Conservation (phyloP, 495 filamentous ascomycete species). For the Mycothermus thermophilus region DNA sequence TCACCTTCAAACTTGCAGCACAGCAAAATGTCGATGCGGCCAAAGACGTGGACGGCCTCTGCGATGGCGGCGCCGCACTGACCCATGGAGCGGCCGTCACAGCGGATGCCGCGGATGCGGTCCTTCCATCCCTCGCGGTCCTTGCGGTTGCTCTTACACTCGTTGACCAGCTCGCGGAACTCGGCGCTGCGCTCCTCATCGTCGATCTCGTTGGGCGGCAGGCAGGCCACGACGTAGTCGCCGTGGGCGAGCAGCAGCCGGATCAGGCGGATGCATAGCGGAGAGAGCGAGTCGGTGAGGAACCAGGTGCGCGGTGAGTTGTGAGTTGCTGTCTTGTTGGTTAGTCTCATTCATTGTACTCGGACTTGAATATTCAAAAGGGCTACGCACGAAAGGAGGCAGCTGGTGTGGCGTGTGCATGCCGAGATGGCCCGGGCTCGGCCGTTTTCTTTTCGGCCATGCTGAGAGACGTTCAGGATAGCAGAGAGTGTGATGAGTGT, state of each 20-base stretch:
- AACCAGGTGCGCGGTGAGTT: constrained; percentile 68
- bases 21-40: constrained; percentile 74
- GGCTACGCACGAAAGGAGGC: constrained; percentile 35
- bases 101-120: constrained; percentile 39
- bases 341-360: no score
- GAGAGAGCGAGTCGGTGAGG: constrained; percentile 68
- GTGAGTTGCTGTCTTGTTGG: constrained; percentile 36
- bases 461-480: constrained; percentile 4
- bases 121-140: constrained; percentile 45
- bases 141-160: constrained; percentile 42
- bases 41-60: constrained; percentile 70
- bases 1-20: constrained; percentile 77
- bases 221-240: constrained; percentile 68
- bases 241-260: constrained; percentile 69
- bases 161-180: constrained; percentile 42
- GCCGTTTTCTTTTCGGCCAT: constrained; percentile 20
- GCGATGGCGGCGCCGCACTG: constrained; percentile 71
- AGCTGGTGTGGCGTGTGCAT: constrained; percentile 31
- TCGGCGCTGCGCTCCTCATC: constrained; percentile 42
- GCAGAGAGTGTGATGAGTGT: neutral
- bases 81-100: constrained; percentile 43
- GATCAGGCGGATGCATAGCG: constrained; percentile 58
- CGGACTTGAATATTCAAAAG: constrained; percentile 9
- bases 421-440: constrained; percentile 28
- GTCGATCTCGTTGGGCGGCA: constrained; percentile 54